Evolutionary conservation across 73 alveolate genomes (phyloP).

Genomic region (Tetrahymena elliotti): DNA sequence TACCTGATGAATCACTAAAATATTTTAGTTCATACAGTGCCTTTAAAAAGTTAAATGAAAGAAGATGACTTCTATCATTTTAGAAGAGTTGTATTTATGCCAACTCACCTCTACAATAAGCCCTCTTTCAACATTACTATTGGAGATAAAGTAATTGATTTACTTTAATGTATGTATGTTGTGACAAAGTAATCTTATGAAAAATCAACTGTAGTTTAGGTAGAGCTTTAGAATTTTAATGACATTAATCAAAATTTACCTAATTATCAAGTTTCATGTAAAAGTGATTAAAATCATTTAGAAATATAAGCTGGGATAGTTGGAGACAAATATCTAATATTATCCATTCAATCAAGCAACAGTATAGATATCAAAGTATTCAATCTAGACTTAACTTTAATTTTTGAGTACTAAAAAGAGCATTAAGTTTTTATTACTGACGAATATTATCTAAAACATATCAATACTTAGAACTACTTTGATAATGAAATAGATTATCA

Average conservation of each 20-base stretch:
- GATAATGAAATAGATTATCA: not conserved
- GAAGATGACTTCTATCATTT: not conserved
- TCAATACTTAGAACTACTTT: not conserved
- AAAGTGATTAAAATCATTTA: not conserved
- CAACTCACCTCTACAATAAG: not conserved
- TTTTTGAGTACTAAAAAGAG: not conserved
- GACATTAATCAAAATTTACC: not conserved
- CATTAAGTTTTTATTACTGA: too few relatives aligned
- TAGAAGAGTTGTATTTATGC: not conserved
- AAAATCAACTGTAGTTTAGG: not conserved
- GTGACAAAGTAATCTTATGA: not conserved
- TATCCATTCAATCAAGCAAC: not conserved
- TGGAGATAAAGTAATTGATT: not conserved
- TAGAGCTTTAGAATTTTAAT: not conserved
- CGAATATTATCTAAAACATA: too few relatives aligned
- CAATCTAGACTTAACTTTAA: not conserved
- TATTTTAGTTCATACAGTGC: not conserved
- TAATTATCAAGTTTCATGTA: not conserved
- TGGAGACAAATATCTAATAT: not conserved
- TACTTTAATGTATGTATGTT: not conserved
- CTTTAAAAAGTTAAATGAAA: not conserved
- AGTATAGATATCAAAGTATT: not conserved
- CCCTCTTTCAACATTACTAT: not conserved
- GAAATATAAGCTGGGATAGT: not conserved
- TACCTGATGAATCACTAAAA: not conserved